Conservation (phyloP, 2,329 filamentous ascomycete species). For the Colletotrichum salicis region DNA sequence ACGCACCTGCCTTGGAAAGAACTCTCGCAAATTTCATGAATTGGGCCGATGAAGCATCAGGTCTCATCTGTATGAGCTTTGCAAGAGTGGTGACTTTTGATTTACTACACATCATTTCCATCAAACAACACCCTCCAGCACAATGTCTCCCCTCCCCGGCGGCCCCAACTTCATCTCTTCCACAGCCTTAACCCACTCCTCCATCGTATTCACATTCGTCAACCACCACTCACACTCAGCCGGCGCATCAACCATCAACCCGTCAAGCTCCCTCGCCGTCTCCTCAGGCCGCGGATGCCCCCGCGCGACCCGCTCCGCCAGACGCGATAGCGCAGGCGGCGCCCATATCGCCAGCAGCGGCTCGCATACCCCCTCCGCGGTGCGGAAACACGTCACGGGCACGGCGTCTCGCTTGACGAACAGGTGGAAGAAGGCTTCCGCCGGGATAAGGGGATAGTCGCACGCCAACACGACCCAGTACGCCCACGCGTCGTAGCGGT, state of each 20-base stretch:
- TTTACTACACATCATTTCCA: neutral
- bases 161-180: conserved; percentile 25
- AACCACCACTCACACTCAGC: conserved; percentile 25
- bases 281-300: conserved; percentile 32
- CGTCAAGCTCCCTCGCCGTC: conserved; percentile 19
- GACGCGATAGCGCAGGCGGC: conserved; percentile 41
- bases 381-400: conserved; percentile 48
- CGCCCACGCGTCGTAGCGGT: conserved; percentile 38
- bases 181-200: conserved; percentile 23
- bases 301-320: conserved; percentile 36
- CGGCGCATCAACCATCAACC: conserved; percentile 7
- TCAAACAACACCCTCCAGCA: neutral
- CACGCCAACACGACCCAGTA: conserved; percentile 47
- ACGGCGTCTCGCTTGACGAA: conserved; percentile 36
- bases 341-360: conserved; percentile 50
- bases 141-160: neutral
- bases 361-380: conserved; percentile 43
- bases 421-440: conserved; percentile 42
- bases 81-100: neutral
- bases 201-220: conserved; percentile 25
- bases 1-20: neutral
- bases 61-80: too few species aligned
- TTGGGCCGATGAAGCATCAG: too few species aligned
- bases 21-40: too few species aligned
- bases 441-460: conserved; percentile 46